Percentiles rank a stretch among this genome's conserved stretches.
phyloP scores from a whole-genome alignment of 2,329 filamentous ascomycete genomes.

The Zasmidium citrigriseum region DNA sequence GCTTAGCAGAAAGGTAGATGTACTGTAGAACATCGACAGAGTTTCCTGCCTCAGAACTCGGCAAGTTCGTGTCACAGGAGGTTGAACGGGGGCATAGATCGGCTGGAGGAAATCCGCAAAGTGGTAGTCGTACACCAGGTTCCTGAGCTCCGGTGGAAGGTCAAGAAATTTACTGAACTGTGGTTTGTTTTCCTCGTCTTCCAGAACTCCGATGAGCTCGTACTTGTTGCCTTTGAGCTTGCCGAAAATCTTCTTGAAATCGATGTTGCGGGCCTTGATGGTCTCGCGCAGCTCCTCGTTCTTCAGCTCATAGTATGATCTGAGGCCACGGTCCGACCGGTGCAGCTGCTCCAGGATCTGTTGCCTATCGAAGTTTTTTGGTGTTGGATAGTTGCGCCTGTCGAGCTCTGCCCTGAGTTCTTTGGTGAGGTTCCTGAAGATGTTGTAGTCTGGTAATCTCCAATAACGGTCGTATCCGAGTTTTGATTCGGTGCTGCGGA shows the following conservation, averaged over 20 bases:
- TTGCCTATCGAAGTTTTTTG: no score
- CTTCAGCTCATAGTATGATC: background rate
- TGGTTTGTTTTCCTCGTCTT: background rate
- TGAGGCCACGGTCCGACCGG: constrained; percentile 1
- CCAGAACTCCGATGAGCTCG: background rate
- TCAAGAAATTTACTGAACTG: constrained; percentile 1
- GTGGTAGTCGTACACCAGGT: constrained; percentile 16
- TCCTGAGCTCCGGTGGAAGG: constrained; percentile 10
- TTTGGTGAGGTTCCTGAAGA: background rate
- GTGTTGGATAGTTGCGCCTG: no score
- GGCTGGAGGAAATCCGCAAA: constrained; percentile 9
- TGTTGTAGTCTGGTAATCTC: background rate
- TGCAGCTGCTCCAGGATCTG: background rate
- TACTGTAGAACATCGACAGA: constrained; percentile 15
- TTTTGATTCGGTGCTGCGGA: no score
- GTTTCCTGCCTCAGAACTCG: constrained; percentile 10
- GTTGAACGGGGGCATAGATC: constrained; percentile 15
- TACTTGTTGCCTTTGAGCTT: background rate
- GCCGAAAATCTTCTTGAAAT: background rate
- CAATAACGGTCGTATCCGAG: no score
- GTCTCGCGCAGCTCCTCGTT: constrained; percentile 1
- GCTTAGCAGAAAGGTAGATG: constrained; percentile 4
- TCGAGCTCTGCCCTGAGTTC: background rate
- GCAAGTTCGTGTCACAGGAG: constrained; percentile 12
- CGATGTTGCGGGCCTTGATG: background rate